Conservation (phyloP, 2,329 filamentous ascomycete species). For the Trichoderma sp. region DNA sequence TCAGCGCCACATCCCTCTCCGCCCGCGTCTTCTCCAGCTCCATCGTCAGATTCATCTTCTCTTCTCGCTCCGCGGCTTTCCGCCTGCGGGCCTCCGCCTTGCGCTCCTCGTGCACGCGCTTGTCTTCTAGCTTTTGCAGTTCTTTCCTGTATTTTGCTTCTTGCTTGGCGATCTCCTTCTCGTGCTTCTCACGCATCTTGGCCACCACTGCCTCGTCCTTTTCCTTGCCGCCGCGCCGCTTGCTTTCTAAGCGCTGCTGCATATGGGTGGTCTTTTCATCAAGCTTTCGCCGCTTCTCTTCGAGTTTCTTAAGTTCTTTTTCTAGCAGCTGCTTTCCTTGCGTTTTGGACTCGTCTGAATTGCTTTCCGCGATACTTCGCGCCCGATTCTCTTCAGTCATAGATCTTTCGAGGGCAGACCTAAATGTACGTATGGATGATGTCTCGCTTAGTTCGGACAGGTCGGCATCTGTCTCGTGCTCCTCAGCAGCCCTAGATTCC, state of each 20-base stretch:
- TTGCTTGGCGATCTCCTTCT: conserved; percentile 61
- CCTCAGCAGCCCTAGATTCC: conserved; percentile 26
- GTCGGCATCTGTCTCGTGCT: conserved; percentile 27
- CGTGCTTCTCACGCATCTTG: conserved; percentile 62
- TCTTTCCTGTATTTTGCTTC: conserved; percentile 65
- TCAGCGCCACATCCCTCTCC: conserved; percentile 51
- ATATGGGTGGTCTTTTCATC: conserved; percentile 60
- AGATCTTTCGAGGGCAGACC: conserved; percentile 44
- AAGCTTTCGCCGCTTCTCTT: conserved; percentile 58
- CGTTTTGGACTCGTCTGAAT: conserved; percentile 41
- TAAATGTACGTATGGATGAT: conserved; percentile 48
- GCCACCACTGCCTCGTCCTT: conserved; percentile 50
- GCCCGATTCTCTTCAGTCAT: conserved; percentile 30
- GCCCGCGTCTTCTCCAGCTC: conserved; percentile 52
- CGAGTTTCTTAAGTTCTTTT: conserved; percentile 63
- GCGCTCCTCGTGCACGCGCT: conserved; percentile 58
- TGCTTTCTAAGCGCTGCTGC: conserved; percentile 46
- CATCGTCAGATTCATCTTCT: conserved; percentile 45
- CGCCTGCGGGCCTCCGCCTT: conserved; percentile 53
- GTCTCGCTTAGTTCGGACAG: conserved; percentile 37
- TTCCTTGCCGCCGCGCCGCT: conserved; percentile 46
- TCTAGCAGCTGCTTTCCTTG: conserved; percentile 40
- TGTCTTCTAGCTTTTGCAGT: conserved; percentile 61
- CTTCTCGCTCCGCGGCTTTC: conserved; percentile 54
- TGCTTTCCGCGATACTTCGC: conserved; percentile 28